Percentiles rank a stretch among this genome's conserved stretches.
Evolutionary conservation across 116 monocot species (phyloP).

Genomic region (Posidonia oceanica): DNA sequence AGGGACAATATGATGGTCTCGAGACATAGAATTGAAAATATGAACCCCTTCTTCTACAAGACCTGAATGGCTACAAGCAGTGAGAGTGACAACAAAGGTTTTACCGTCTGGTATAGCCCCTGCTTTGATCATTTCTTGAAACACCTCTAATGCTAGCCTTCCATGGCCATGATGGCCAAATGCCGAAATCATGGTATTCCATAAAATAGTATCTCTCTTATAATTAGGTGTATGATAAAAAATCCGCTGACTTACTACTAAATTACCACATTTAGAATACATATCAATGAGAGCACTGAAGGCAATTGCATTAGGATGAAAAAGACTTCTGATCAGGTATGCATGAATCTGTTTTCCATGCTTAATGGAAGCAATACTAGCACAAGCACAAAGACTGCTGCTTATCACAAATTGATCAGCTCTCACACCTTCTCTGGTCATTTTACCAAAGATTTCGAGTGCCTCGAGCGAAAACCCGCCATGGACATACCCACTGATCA

Average conservation of each 20-base stretch:
- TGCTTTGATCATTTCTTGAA: constrained; percentile 33
- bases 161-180: constrained; percentile 53
- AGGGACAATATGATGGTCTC: constrained; percentile 9
- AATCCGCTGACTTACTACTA: constrained; percentile 23
- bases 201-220: constrained; percentile 37
- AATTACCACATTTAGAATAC: constrained; percentile 79
- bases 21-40: constrained; percentile 25
- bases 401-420: constrained; percentile 64
- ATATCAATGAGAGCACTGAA: constrained; percentile 56
- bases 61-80: constrained; percentile 61
- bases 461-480: constrained; percentile 36
- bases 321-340: constrained; percentile 23
- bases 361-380: constrained; percentile 35
- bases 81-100: constrained; percentile 46
- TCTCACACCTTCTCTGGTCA: constrained; percentile 27
- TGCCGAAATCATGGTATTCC: constrained; percentile 73
- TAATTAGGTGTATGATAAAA: constrained; percentile 16
- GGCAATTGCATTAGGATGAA: constrained; percentile 44
- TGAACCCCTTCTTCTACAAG: constrained; percentile 36
- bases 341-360: constrained; percentile 77
- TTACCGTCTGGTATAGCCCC: constrained; percentile 36
- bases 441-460: constrained; percentile 35
- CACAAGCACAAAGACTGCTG: constrained; percentile 50
- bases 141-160: constrained; percentile 26
- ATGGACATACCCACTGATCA: constrained; percentile 44